Percentiles rank a stretch among this genome's conserved stretches.
These are phyloP conservation scores for Limnanthes douglasii DNA, from an alignment of 345 rosid genomes.

Conservation along the genomic window DNA sequence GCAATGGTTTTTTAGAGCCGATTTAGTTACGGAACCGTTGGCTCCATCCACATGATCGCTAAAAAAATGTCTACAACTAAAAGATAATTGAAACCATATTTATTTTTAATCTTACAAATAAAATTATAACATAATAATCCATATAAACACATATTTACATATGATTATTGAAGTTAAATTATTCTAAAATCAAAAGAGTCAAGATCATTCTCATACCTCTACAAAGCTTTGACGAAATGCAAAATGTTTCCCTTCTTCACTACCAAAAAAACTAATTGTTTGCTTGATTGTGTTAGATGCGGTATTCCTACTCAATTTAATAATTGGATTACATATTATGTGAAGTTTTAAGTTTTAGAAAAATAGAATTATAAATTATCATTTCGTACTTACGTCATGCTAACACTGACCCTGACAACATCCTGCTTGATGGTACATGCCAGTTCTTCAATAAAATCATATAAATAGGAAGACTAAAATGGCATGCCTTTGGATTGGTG, in stretches of 20 bases:
- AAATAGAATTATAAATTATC: no score
- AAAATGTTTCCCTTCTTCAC: constrained; percentile 86
- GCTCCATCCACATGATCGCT: no score
- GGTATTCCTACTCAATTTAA: constrained; percentile 41
- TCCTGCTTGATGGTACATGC: constrained; percentile 92
- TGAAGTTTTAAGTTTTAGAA: no score
- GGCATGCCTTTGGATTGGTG: constrained; percentile 97
- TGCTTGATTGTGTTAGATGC: constrained; percentile 81
- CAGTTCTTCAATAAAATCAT: constrained; percentile 84
- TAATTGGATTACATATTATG: constrained; percentile 6
- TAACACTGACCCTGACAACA: constrained; percentile 86
- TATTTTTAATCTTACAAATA: no score
- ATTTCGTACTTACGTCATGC: constrained; percentile 59
- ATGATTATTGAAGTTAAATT: no score
- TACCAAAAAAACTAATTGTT: constrained; percentile 74
- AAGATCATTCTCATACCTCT: constrained; percentile 34
- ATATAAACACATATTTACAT: background rate
- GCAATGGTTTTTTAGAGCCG: no score
- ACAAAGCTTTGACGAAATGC: constrained; percentile 91
- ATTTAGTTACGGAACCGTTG: no score
- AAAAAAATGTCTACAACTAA: no score
- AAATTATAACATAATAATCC: constrained; percentile 1
- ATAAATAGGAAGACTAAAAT: constrained; percentile 76
- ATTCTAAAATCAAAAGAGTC: no score
- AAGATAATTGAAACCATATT: no score